Evolutionary conservation across 768 basidiomycete genomes (phyloP).

Genomic region (Russula sp.): DNA sequence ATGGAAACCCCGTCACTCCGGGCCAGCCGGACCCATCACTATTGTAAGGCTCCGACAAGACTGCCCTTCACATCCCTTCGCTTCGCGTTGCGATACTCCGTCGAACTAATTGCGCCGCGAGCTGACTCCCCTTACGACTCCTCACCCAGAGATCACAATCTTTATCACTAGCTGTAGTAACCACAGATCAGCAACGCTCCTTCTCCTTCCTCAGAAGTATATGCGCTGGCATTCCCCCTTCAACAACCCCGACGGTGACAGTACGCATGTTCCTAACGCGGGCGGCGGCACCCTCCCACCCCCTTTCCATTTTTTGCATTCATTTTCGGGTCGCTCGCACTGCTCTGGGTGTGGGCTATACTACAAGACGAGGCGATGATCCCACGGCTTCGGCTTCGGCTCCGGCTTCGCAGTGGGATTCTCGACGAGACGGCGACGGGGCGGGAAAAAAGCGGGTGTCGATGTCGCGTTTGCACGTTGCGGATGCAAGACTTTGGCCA

Average conservation of each 20-base stretch:
- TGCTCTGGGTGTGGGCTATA: conserved; percentile 20
- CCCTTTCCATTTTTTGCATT: neutral
- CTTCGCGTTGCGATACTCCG: neutral
- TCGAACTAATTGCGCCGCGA: neutral
- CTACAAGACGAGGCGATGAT: conserved; percentile 2
- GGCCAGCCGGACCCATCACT: conserved; percentile 5
- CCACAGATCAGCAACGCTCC: neutral
- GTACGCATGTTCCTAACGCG: neutral
- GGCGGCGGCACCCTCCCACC: neutral
- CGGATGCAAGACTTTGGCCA: conserved; percentile 17
- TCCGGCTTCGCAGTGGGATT: neutral
- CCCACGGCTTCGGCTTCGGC: no score
- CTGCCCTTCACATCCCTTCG: neutral
- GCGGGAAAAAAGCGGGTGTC: conserved; percentile 11
- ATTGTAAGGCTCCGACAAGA: neutral
- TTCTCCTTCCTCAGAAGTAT: neutral
- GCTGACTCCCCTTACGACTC: neutral
- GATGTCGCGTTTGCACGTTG: conserved; percentile 21
- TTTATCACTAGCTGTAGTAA: neutral
- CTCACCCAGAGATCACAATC: neutral
- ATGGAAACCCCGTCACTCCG: conserved; percentile 3
- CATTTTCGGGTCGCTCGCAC: neutral
- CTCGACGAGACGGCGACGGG: neutral
- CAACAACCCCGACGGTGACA: neutral
- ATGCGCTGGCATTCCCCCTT: neutral